Percentiles rank a stretch among this genome's conserved stretches.
These are phyloP conservation scores for Colletotrichum limetticola DNA, from an alignment of 2,329 filamentous ascomycete genomes.

Conservation along the genomic window DNA sequence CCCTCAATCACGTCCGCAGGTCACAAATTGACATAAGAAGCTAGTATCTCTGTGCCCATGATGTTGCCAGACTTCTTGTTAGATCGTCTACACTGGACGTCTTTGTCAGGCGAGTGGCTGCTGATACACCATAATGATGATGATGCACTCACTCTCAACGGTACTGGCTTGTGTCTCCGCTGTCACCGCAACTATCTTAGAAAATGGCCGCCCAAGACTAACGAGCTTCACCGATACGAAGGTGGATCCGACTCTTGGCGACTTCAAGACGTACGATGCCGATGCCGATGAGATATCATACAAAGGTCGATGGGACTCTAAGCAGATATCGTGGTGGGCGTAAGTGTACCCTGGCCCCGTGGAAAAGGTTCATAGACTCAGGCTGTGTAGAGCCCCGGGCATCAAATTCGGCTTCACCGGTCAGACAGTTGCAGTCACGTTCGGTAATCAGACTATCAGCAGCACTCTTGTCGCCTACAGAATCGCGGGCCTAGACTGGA, in stretches of 20 bases:
- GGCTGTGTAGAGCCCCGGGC: constrained; percentile 55
- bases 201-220: constrained; percentile 53
- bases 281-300: constrained; percentile 66
- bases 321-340: constrained; percentile 71
- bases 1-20: neutral
- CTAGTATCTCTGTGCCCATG: neutral
- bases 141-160: constrained; percentile 18
- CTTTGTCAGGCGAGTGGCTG: neutral
- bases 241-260: constrained; percentile 45
- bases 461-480: constrained; percentile 66
- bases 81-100: neutral
- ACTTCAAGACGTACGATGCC: constrained; percentile 58
- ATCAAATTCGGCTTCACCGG: constrained; percentile 67
- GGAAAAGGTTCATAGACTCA: constrained; percentile 17
- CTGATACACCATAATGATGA: neutral
- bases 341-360: constrained; percentile 45
- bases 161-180: constrained; percentile 38
- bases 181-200: constrained; percentile 46
- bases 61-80: neutral
- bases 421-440: constrained; percentile 62
- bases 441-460: constrained; percentile 61
- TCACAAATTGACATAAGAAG: neutral
- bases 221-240: constrained; percentile 54
- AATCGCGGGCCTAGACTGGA: constrained; percentile 68
- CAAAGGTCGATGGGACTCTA: constrained; percentile 71